Base-by-base conservation (phyloP, 2,329 filamentous ascomycete genomes). In the Sporothrix sp. region DNA sequence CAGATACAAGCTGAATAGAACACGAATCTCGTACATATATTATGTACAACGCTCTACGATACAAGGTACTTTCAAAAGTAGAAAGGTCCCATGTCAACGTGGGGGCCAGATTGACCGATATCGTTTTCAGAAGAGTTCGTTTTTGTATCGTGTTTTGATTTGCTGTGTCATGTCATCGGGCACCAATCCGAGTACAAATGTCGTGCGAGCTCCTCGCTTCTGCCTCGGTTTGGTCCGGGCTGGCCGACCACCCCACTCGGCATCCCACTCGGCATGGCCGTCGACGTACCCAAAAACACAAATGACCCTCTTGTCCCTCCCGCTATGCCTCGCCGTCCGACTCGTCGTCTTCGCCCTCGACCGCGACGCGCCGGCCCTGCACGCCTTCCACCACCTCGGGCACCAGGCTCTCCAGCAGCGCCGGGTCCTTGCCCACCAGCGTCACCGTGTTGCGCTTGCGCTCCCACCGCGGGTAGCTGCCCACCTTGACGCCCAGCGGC, bases 391-490 rank as follows among this genome's bases (percentile, higher is more conserved):
- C 80, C 2, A 95, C 87, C 63, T 95, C 87, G 0, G 75, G 68
- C 20, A 94, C 78, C 53, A 96, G 66, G 48, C 80, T 82, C 65
- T 95, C 87, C 63, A 96, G 77, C 57, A 79, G 88, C 18, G 78
- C 82, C 57, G 76, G 72, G 62, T 96, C 85, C 73, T 68, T 71
- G 58, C 80, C 79, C 18, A 96, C 90, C 48, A 98, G 71, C 10
- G 91, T 96, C 43, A 97, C 88, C 0, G 89, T 93, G 66, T 97
- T 97, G 56, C 75, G 75, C 61, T 81, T 80, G 73, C 87, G 91
- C 5, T 85, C 87, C 89, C 90, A 96, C 50, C 88, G 75, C 32
- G 93, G 93, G 67, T 98, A 97, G 66, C 87, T 95, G 42, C 93
- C 93, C 14, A 97, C 88, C 70, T 97, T 97, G 61, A 97, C 77